Evolutionary conservation across 371 early-diverging fungal species (phyloP).

Genomic region (Lichtheimia corymbifera): DNA sequence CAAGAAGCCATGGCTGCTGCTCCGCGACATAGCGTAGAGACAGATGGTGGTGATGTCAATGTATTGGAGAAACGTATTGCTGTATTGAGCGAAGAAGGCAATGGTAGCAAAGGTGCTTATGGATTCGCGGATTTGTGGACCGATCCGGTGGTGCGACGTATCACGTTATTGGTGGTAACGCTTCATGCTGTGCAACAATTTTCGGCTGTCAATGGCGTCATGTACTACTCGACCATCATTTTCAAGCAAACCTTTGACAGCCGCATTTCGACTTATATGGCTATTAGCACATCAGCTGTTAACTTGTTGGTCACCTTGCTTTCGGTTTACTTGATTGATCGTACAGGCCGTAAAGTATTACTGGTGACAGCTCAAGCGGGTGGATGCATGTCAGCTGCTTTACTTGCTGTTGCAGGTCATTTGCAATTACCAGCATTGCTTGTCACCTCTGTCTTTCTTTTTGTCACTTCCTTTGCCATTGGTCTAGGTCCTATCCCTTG

Average conservation of each 20-base stretch:
- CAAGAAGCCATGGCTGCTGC: neutral
- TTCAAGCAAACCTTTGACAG: conserved; percentile 45
- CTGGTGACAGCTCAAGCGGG: conserved; percentile 66
- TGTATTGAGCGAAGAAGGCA: neutral
- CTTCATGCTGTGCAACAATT: conserved; percentile 73
- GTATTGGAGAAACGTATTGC: neutral
- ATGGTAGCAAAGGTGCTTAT: conserved; percentile 10
- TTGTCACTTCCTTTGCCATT: conserved; percentile 81
- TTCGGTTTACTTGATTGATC: conserved; percentile 66
- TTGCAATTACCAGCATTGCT: conserved; percentile 52
- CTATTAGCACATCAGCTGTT: conserved; percentile 60
- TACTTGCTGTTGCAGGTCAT: conserved; percentile 59
- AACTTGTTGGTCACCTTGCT: conserved; percentile 60
- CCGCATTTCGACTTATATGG: conserved; percentile 59
- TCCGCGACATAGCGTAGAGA: neutral
- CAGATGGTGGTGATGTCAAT: neutral
- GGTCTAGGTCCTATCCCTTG: conserved; percentile 88
- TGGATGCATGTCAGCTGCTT: conserved; percentile 52
- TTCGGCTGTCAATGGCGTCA: conserved; percentile 85
- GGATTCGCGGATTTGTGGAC: conserved; percentile 34
- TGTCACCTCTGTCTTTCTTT: conserved; percentile 70
- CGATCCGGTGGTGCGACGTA: conserved; percentile 52
- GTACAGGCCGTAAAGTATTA: conserved; percentile 72
- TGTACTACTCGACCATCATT: conserved; percentile 79
- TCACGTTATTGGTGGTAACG: conserved; percentile 50